A percentile compares a stretch with the other conserved stretches of the same genome.
Conservation (phyloP, 257 asterid species). For the Sherardia arvensis region DNA sequence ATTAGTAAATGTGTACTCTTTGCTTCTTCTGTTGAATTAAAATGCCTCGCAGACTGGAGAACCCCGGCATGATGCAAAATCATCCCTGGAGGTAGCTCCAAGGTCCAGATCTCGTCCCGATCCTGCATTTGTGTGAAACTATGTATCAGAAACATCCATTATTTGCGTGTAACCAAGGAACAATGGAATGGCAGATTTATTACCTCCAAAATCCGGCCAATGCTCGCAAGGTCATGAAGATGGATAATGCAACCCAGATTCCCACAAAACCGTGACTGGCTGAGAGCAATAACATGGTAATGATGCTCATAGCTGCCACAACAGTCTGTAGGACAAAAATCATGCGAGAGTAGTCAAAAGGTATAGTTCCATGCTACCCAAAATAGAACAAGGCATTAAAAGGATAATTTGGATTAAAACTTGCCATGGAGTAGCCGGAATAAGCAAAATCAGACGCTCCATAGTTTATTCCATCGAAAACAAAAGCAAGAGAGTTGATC, state of each 20-base stretch:
- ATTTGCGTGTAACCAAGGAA: neutral
- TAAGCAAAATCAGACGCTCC: conserved; percentile 50
- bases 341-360: neutral
- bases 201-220: conserved; percentile 37
- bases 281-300: conserved; percentile 22
- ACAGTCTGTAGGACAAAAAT: conserved; percentile 15
- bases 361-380: neutral
- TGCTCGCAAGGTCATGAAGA: conserved; percentile 41
- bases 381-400: neutral
- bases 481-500: conserved; percentile 44
- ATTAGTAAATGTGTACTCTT: neutral
- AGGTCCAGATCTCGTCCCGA: conserved; percentile 43
- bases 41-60: neutral
- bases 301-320: conserved; percentile 24
- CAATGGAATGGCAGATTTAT: neutral
- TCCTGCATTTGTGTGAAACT: conserved; percentile 22
- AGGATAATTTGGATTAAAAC: conserved; percentile 6
- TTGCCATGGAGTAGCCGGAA: conserved; percentile 51
- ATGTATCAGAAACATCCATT: neutral
- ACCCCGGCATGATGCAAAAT: neutral
- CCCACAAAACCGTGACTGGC: conserved; percentile 33
- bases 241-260: conserved; percentile 32
- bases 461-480: conserved; percentile 44
- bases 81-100: conserved; percentile 31
- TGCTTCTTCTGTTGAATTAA: neutral